Evolutionary conservation across 176 grass and related monocot species (phyloP), one percentile per base, ranked within the genome.

Genomic region (Lolium rigidum): DNA sequence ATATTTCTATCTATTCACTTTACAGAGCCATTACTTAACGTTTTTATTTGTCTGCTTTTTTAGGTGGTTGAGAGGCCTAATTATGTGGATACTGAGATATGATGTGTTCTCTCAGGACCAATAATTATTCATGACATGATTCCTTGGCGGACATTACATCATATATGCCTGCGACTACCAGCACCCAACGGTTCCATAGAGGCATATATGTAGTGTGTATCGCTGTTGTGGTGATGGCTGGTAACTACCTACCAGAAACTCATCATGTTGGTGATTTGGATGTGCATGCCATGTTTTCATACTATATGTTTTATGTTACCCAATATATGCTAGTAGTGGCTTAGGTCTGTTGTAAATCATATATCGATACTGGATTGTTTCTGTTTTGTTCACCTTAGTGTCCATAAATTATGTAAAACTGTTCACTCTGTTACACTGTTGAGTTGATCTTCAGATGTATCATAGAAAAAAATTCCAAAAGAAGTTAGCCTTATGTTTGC

Each of bases 21-120:
- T 9, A 7, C 20, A 79, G 24, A 71, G 16, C 56, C 7, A 13
- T 74, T 79, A 52, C 47, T 67, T 3, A 88, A 50, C 55, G n/a
- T 87, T 22, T 26, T 57, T 78, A 54, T 88, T 76, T 54, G 1
- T 44, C 21, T 84, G 14, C 65, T 77, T 80, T 62, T 87, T 66
- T 72, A 91, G 93, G 93, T 89, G 81, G 80, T 93, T n/a, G 52
- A 92, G 87, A 87, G 86, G 68, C 88, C 83, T 39, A 55, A 31
- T 79, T 90, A 82, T 10, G 54, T 60, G 70, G 79, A 82, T 48
- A 72, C 94, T 10, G 94, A 89, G 82, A 92, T 95, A 85, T 95
- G 77, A 89, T 41, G 5, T 74, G 64, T n/a, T 89, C 47, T 7
- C 39, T 71, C 57, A 48, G 62, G 46, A 82, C 14, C 28, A 64